A percentile compares a stretch with the other conserved stretches of the same genome.
These are phyloP conservation scores for Halophytophthora polymorphica DNA, from an alignment of 352 stramenopile species.

Conservation along the genomic window DNA sequence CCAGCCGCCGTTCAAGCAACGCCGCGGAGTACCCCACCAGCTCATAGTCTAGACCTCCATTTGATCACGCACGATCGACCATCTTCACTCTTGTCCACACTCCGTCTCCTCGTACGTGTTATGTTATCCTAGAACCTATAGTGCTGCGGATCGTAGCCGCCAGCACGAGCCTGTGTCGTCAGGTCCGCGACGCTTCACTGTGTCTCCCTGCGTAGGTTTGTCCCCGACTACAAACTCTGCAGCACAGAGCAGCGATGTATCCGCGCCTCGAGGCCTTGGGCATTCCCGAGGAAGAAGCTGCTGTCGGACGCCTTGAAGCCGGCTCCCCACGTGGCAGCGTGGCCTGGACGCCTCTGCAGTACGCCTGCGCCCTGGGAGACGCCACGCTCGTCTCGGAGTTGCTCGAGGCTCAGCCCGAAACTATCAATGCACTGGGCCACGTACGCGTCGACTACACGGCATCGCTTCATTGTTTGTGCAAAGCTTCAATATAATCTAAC, in stretches of 20 bases:
- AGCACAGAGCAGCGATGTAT: constrained; percentile 3
- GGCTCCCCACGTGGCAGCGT: constrained; percentile 52
- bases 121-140: too few relatives aligned
- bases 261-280: constrained; percentile 33
- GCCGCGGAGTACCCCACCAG: constrained; percentile 1
- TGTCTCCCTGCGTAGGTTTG: constrained; percentile 1
- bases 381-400: constrained; percentile 34
- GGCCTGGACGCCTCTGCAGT: constrained; percentile 74
- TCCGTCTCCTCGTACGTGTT: too few relatives aligned
- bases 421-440: constrained; percentile 17
- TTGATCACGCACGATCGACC: constrained; percentile 6
- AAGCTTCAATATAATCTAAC: too few relatives aligned
- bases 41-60: constrained; percentile 1
- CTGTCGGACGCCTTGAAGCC: constrained; percentile 38
- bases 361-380: constrained; percentile 71
- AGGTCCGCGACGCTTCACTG: constrained; percentile 15
- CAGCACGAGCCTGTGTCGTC: not conserved
- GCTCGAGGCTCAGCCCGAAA: constrained; percentile 18
- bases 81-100: too few relatives aligned
- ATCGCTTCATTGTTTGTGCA: too few relatives aligned
- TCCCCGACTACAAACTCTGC: constrained; percentile 10
- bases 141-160: too few relatives aligned
- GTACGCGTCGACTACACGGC: constrained; percentile 6
- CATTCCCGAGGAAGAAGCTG: constrained; percentile 23
- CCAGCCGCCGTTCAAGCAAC: not conserved